These are phyloP conservation scores for Thraustochytrium sp. DNA, from an alignment of 352 stramenopile genomes.

Conservation along the genomic window DNA sequence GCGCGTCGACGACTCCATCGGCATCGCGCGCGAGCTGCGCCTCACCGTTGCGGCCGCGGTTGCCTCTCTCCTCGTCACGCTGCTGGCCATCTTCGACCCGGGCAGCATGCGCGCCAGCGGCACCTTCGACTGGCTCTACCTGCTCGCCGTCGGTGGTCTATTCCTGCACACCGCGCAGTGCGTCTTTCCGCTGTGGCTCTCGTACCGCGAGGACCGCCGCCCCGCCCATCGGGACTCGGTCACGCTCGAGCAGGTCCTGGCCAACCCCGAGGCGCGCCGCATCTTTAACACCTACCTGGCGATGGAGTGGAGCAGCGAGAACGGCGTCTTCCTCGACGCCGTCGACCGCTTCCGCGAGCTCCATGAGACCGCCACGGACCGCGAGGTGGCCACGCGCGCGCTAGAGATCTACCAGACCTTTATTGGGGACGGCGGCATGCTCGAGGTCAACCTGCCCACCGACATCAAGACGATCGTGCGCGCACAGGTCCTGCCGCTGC, in stretches of 20 bases:
- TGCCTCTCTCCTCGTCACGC: background rate
- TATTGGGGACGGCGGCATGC: slow-evolving; percentile 23
- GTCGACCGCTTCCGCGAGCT: background rate
- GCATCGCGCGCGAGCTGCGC: background rate
- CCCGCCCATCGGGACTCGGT: background rate
- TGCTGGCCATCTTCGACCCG: background rate
- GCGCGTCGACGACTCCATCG: background rate
- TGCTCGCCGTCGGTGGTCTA: background rate
- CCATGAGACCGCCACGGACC: background rate
- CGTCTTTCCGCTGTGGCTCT: background rate
- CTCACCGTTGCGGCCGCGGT: background rate
- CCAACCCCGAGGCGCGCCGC: background rate
- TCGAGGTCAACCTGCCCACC: slow-evolving; percentile 30
- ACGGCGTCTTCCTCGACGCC: slow-evolving; percentile 7
- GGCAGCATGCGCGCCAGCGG: background rate
- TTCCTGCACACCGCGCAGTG: background rate
- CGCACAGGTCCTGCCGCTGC: too few relatives aligned
- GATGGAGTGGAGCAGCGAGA: background rate
- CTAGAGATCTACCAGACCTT: slow-evolving; percentile 25
- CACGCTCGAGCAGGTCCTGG: background rate
- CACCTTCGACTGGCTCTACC: slow-evolving; percentile 26
- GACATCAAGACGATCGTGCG: too few relatives aligned
- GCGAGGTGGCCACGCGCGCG: background rate
- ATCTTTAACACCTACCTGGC: slow-evolving; percentile 28
- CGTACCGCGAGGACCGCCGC: background rate